Conservation (phyloP, 2,329 filamentous ascomycete species). For the Colletotrichum godetiae region DNA sequence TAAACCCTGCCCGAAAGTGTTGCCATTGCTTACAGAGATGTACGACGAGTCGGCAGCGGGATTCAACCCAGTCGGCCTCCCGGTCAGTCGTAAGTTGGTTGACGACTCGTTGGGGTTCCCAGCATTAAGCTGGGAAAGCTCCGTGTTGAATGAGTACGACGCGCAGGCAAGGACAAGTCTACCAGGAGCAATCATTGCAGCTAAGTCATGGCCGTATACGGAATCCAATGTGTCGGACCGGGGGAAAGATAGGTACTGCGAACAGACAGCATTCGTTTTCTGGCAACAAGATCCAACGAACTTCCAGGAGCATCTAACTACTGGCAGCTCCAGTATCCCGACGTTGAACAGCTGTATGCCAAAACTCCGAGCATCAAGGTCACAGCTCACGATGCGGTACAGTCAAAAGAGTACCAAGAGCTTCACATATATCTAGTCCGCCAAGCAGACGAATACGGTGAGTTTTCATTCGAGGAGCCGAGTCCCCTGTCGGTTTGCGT, state of each 20-base stretch:
- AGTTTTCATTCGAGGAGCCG: not conserved
- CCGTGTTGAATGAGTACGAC: not conserved
- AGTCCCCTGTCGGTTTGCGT: not conserved
- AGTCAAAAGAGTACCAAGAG: not conserved
- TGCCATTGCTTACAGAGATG: not conserved
- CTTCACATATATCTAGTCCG: not conserved
- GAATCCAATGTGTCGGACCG: not conserved
- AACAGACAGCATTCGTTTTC: not conserved
- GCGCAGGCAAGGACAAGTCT: not conserved
- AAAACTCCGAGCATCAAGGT: rapidly evolving
- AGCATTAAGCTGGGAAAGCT: not conserved
- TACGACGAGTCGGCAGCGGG: not conserved
- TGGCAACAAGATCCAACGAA: not conserved
- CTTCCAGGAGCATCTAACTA: not conserved
- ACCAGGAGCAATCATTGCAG: not conserved
- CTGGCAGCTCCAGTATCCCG: not conserved
- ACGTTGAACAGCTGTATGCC: not conserved
- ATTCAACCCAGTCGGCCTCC: not conserved
- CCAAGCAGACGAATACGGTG: not conserved
- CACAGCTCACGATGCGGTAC: not conserved
- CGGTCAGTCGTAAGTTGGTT: not conserved
- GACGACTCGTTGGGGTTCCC: not conserved
- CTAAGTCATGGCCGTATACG: not conserved
- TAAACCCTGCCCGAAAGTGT: not conserved
- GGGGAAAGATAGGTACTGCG: not conserved